Percentiles rank a stretch among this genome's conserved stretches.
phyloP scores from a whole-genome alignment of 495 filamentous ascomycete genomes.

The Penicillium simplicissimum region DNA sequence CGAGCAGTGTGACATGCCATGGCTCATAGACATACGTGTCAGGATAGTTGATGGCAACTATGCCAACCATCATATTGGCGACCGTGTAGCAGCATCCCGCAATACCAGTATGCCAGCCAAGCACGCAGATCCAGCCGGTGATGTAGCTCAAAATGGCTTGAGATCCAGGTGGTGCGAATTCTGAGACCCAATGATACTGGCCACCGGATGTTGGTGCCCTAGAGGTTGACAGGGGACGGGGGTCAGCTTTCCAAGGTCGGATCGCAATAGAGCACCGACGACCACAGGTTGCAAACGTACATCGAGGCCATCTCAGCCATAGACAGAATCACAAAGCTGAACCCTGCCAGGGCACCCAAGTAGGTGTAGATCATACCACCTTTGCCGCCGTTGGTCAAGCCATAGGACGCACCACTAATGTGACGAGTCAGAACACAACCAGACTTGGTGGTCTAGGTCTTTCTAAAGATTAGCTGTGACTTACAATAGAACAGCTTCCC shows the following conservation, averaged over 20 bases:
- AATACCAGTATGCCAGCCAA: slow-evolving; percentile 60
- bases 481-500: slow-evolving; percentile 50
- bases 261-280: no score
- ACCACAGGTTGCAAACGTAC: slow-evolving; percentile 27
- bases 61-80: slow-evolving; percentile 59
- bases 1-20: slow-evolving; percentile 64
- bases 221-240: neutral
- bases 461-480: slow-evolving; percentile 2
- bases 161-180: slow-evolving; percentile 53
- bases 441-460: neutral
- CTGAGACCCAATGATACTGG: slow-evolving; percentile 62
- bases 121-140: slow-evolving; percentile 57
- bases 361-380: slow-evolving; percentile 60
- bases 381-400: slow-evolving; percentile 56
- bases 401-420: slow-evolving; percentile 36
- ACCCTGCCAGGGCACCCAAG: slow-evolving; percentile 48
- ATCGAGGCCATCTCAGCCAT: slow-evolving; percentile 61
- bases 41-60: slow-evolving; percentile 54
- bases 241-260: neutral
- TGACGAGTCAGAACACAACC: slow-evolving; percentile 14
- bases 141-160: slow-evolving; percentile 63
- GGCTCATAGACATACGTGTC: neutral
- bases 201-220: slow-evolving; percentile 53
- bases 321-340: slow-evolving; percentile 50
- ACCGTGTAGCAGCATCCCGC: slow-evolving; percentile 56